Evolutionary conservation across 2,329 filamentous ascomycete genomes (phyloP).

Genomic region (Didymella pinodella): DNA sequence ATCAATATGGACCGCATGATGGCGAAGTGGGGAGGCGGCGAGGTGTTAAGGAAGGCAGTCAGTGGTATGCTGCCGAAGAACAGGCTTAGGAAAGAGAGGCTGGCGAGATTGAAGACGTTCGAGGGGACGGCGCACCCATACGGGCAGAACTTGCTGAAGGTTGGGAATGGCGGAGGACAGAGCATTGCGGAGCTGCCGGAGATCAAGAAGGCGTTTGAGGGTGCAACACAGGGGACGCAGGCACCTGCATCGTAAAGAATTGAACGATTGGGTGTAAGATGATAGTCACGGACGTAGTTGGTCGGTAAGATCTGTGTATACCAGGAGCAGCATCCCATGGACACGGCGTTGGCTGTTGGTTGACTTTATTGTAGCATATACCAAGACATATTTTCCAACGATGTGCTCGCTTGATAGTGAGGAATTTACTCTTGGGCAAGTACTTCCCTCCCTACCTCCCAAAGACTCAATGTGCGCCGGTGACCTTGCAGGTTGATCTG

Average conservation of each 20-base stretch:
- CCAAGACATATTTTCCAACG: conserved; percentile 6
- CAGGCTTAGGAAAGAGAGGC: conserved; percentile 81
- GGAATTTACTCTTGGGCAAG: no score
- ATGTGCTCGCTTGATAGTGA: not conserved
- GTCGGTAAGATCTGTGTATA: conserved; percentile 22
- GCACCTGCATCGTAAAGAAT: conserved; percentile 29
- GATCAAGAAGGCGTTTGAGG: conserved; percentile 50
- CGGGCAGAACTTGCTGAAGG: conserved; percentile 82
- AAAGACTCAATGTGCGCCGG: not conserved
- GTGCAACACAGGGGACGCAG: conserved; percentile 27
- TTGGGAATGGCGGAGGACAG: conserved; percentile 57
- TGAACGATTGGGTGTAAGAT: not conserved
- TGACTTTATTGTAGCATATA: conserved; percentile 18
- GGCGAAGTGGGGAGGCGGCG: conserved; percentile 89
- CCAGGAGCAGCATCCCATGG: conserved; percentile 12
- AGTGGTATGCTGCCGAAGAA: conserved; percentile 99
- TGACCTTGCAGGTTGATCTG: not conserved
- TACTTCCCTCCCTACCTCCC: not conserved
- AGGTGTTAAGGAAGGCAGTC: conserved; percentile 90
- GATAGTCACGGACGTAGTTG: not conserved
- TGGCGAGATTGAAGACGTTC: conserved; percentile 92
- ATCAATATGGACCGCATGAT: conserved; percentile 97
- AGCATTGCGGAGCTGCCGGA: conserved; percentile 47
- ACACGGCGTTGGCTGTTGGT: conserved; percentile 16
- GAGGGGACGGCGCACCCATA: conserved; percentile 94